Percentiles rank a stretch among this genome's conserved stretches.
These are phyloP conservation scores for Wallacemonas collosoma DNA, from an alignment of 208 protist genomes.

Conservation along the genomic window DNA sequence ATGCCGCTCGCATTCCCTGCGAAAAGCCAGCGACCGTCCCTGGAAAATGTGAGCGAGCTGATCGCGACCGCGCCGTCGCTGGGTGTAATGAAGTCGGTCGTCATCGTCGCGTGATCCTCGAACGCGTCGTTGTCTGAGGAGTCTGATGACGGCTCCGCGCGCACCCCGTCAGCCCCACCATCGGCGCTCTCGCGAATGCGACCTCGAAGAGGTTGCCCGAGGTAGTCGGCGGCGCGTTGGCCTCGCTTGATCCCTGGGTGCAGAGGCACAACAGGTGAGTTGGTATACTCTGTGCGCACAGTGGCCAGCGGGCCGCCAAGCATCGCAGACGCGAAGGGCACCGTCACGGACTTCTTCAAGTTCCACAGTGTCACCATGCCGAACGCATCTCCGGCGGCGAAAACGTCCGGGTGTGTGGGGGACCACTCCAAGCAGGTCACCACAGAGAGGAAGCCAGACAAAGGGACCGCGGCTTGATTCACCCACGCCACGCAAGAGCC, in stretches of 20 bases:
- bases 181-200: background rate
- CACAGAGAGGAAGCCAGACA: slow-evolving; percentile 56
- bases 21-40: slow-evolving; percentile 62
- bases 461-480: slow-evolving; percentile 26
- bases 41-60: slow-evolving; percentile 57
- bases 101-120: background rate
- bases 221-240: slow-evolving; percentile 4
- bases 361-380: slow-evolving; percentile 67
- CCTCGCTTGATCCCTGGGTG: background rate
- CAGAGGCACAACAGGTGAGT: slow-evolving; percentile 10
- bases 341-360: slow-evolving; percentile 38
- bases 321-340: slow-evolving; percentile 46
- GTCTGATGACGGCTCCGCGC: background rate
- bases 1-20: slow-evolving; percentile 47
- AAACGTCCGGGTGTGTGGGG: slow-evolving; percentile 54
- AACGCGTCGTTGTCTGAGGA: background rate
- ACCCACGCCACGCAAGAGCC: slow-evolving; percentile 65
- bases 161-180: background rate
- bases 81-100: slow-evolving; percentile 1
- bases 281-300: slow-evolving; percentile 8
- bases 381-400: slow-evolving; percentile 63
- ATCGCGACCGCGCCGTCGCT: slow-evolving; percentile 27
- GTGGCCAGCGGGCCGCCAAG: slow-evolving; percentile 13
- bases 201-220: background rate
- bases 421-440: slow-evolving; percentile 72